Evolutionary conservation across 805 yeast genomes (phyloP), one percentile per base, ranked within the genome.

Genomic region (Myxozyma neotropica): DNA sequence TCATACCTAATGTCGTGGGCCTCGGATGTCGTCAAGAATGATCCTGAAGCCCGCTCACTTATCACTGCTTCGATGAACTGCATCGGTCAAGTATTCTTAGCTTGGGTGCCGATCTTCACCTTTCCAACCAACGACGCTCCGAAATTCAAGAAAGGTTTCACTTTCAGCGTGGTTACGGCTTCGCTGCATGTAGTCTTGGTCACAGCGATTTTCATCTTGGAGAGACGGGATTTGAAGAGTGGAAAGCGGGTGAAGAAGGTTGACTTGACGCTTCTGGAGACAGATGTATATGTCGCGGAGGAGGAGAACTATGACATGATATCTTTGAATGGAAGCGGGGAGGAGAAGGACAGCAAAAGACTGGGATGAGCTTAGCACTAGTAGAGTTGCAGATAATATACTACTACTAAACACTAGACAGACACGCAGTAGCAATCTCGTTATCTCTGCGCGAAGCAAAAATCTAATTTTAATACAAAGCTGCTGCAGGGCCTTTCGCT

Each of bases 31-130:
- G 53, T 33, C 39, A 57, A 57, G 70, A 17, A 71, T 70, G 70
- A 72, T 23, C 72, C 70, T 46, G 74, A 71, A 46, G 64, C 67
- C 5, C 66, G 72, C 49, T 55, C 70, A 47, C 56, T 71, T 44
- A 66, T 71, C 44, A 68, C 71, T 38, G 74, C 72, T 21, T 67
- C 72, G 7, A 73, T 71, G 52, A 73, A 73, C 51, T 69, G 72
- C 6, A 59, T 73, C 53, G 67, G 74, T 1, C 74, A 69, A 55
- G 70, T 73, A 5, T 71, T 74, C 43, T 69, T 70, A 46, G 75
- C 77, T n/a, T 73, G 75, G 74, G 56, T 74, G 26, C 77, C 76
- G 26, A 64, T 73, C n/a, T 67, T 72, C 39, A 63, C 75, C 29
- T 74, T 67, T 58, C 74, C 75, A n/a, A 68, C 74, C 12, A 64